Percentiles rank a stretch among this genome's conserved stretches.
Evolutionary conservation across 306 rosid species (phyloP).

Genomic region (Prunus kanzakura): DNA sequence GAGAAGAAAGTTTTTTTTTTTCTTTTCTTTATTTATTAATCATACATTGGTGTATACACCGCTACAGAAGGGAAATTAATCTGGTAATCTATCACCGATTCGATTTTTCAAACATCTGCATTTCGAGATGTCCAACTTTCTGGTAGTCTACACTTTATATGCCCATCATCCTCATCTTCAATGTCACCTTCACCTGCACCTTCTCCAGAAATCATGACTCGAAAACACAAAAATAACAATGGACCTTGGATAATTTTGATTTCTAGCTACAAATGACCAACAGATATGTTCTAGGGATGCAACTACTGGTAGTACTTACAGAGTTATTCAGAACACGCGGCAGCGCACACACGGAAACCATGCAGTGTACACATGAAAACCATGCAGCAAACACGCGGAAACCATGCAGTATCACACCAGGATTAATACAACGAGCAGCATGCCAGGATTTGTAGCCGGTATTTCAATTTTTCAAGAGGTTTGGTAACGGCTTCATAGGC

Average conservation of each 20-base stretch:
- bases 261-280: neutral
- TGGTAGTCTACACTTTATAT: neutral
- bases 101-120: neutral
- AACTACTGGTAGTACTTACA: neutral
- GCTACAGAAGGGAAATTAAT: neutral
- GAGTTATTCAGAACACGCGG: neutral
- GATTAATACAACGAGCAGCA: too few relatives aligned
- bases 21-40: neutral
- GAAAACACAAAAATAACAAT: neutral
- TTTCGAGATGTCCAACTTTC: neutral
- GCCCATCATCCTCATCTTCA: neutral
- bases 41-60: neutral
- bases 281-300: neutral
- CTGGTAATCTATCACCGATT: neutral
- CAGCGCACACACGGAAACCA: neutral
- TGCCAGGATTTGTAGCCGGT: too few relatives aligned
- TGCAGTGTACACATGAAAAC: neutral
- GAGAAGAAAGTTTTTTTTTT: neutral
- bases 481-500: neutral
- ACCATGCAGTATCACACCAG: neutral
- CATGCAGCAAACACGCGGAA: neutral
- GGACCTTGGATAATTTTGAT: neutral
- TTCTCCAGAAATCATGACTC: neutral
- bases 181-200: neutral
- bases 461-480: too few relatives aligned